phyloP scores from a whole-genome alignment of 495 filamentous ascomycete genomes.

The Mytilinidion resinicola region DNA sequence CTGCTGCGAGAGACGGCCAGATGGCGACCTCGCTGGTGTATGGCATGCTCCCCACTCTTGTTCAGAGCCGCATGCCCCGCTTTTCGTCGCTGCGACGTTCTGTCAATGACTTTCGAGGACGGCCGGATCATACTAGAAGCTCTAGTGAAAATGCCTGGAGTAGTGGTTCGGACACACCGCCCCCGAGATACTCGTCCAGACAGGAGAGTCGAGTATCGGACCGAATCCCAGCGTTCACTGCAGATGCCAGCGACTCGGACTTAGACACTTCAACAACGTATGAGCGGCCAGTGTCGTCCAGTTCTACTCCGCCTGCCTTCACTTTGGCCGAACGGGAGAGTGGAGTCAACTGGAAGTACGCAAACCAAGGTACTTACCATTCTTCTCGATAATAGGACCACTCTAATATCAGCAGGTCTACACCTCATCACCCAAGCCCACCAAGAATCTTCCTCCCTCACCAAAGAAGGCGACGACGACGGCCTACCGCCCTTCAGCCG shows the following conservation, averaged over 20 bases:
- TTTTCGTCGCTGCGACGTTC: conserved; percentile 25
- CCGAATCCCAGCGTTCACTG: conserved; percentile 5
- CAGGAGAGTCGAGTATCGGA: conserved; percentile 3
- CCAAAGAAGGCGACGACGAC: conserved; percentile 25
- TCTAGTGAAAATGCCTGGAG: neutral
- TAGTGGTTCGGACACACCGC: conserved; percentile 16
- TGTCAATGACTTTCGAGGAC: conserved; percentile 10
- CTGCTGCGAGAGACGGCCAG: neutral
- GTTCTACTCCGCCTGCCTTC: conserved; percentile 5
- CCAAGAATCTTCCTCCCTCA: conserved; percentile 31
- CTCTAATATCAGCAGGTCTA: conserved; percentile 29
- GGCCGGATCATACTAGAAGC: neutral
- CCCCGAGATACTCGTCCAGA: conserved; percentile 24
- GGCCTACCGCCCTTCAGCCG: conserved; percentile 43
- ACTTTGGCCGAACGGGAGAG: conserved; percentile 28
- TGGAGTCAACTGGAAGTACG: conserved; percentile 44
- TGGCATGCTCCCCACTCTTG: conserved; percentile 22
- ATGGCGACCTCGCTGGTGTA: conserved; percentile 23
- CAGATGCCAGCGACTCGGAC: conserved; percentile 7
- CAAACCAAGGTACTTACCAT: conserved; percentile 37
- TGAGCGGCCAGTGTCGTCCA: conserved; percentile 12
- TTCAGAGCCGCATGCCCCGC: conserved; percentile 27
- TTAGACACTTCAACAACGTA: conserved; percentile 5
- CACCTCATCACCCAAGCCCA: conserved; percentile 35
- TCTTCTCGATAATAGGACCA: neutral